phyloP scores from a whole-genome alignment of 2,329 filamentous ascomycete species.

The Calonectria fujianensis region DNA sequence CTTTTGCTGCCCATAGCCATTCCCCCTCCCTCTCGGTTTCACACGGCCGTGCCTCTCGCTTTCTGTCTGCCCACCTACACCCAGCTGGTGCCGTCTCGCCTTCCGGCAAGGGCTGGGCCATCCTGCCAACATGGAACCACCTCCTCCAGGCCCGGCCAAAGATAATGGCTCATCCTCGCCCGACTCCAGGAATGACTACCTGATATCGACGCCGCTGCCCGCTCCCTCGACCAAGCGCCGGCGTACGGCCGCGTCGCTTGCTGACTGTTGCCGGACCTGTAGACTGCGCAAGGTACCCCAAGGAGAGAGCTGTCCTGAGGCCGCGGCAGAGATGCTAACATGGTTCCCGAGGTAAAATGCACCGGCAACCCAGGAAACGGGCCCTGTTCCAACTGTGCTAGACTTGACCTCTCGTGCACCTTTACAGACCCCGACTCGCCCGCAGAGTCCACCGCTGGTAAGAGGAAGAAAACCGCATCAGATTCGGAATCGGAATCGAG shows the following conservation, averaged over 20 bases:
- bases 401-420: slow-evolving; percentile 61
- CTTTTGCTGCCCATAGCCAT: slow-evolving; percentile 3
- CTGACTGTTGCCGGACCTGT: slow-evolving; percentile 62
- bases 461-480: neutral
- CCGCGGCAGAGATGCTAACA: slow-evolving; percentile 29
- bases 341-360: slow-evolving; percentile 63
- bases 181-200: slow-evolving; percentile 23
- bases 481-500: neutral
- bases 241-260: slow-evolving; percentile 53
- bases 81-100: neutral
- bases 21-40: neutral
- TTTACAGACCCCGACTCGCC: slow-evolving; percentile 55
- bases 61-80: neutral
- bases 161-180: slow-evolving; percentile 32
- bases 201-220: slow-evolving; percentile 43
- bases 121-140: slow-evolving; percentile 30
- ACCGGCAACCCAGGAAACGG: slow-evolving; percentile 60
- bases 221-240: slow-evolving; percentile 57
- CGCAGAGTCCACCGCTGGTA: slow-evolving; percentile 48
- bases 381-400: slow-evolving; percentile 62
- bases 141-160: slow-evolving; percentile 9
- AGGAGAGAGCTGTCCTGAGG: slow-evolving; percentile 7
- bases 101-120: slow-evolving; percentile 15
- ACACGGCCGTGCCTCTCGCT: neutral
- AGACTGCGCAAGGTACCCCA: slow-evolving; percentile 60